phyloP scores from a whole-genome alignment of 371 early-diverging fungal species.

The Apophysomyces variabilis region DNA sequence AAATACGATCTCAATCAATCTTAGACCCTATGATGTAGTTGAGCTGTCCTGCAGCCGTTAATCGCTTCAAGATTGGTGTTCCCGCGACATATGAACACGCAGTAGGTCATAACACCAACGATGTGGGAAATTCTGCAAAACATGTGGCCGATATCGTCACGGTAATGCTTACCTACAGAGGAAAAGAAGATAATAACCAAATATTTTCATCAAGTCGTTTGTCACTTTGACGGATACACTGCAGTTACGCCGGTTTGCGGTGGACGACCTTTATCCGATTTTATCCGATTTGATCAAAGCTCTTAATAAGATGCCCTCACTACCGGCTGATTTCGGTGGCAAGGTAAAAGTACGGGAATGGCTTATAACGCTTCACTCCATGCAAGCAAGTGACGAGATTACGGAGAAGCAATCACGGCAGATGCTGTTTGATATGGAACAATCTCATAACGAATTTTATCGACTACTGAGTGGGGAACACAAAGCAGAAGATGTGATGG shows the following conservation, averaged over 20 bases:
- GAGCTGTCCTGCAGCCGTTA: conserved; percentile 81
- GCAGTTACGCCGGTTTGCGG: conserved; percentile 84
- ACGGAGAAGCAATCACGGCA: conserved; percentile 89
- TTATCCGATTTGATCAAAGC: conserved; percentile 90
- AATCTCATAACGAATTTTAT: conserved; percentile 68
- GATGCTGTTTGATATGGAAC: conserved; percentile 93
- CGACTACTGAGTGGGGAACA: conserved; percentile 59
- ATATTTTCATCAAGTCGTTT: conserved; percentile 58
- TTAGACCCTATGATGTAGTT: conserved; percentile 43
- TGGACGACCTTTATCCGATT: conserved; percentile 91
- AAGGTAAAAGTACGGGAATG: conserved; percentile 85
- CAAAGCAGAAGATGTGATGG: conserved; percentile 25
- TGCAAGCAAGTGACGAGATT: conserved; percentile 92
- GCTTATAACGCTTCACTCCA: conserved; percentile 87
- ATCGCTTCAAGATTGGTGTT: conserved; percentile 83
- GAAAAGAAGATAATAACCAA: neutral
- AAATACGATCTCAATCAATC: conserved; percentile 5
- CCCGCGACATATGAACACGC: conserved; percentile 91
- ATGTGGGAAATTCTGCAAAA: conserved; percentile 66
- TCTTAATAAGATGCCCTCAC: conserved; percentile 78
- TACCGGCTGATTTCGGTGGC: conserved; percentile 85
- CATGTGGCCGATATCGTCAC: conserved; percentile 87
- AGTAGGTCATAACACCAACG: conserved; percentile 53
- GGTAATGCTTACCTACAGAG: conserved; percentile 35
- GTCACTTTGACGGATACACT: conserved; percentile 94